phyloP scores from a whole-genome alignment of 2,329 filamentous ascomycete species.

The Aureobasidium sp. region DNA sequence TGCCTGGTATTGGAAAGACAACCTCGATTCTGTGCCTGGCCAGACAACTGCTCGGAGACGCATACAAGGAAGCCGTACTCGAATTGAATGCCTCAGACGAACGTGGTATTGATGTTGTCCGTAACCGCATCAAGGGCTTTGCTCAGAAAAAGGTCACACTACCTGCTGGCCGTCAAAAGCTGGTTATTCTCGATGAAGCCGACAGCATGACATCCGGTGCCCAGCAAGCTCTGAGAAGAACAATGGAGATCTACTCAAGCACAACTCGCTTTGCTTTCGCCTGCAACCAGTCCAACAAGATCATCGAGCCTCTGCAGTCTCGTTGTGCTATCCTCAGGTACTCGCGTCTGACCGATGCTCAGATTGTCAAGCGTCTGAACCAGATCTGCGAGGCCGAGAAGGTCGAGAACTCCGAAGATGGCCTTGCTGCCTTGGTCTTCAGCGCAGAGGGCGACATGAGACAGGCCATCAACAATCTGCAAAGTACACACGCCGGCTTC shows the following conservation, averaged over 20 bases:
- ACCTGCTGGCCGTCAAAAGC: slow-evolving; percentile 81
- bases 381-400: slow-evolving; percentile 91
- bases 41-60: slow-evolving; percentile 79
- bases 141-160: slow-evolving; percentile 98
- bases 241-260: slow-evolving; percentile 97
- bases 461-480: slow-evolving; percentile 96
- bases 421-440: slow-evolving; percentile 91
- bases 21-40: slow-evolving; percentile 92
- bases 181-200: slow-evolving; percentile 95
- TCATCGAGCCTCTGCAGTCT: slow-evolving; percentile 97
- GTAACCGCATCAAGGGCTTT: slow-evolving; percentile 96
- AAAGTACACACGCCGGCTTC: slow-evolving; percentile 87
- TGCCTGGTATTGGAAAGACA: slow-evolving; percentile 98
- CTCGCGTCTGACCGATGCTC: slow-evolving; percentile 81
- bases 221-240: slow-evolving; percentile 87
- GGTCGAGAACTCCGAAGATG: slow-evolving; percentile 86
- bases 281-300: slow-evolving; percentile 98
- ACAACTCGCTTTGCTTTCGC: slow-evolving; percentile 97
- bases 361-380: slow-evolving; percentile 82
- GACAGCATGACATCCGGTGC: slow-evolving; percentile 96
- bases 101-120: slow-evolving; percentile 92
- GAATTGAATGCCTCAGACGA: slow-evolving; percentile 97
- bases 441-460: slow-evolving; percentile 97
- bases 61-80: slow-evolving; percentile 94
- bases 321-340: slow-evolving; percentile 94